Evolutionary conservation across 1,284 basidiomycete genomes (phyloP), one percentile per base, ranked within the genome.

Genomic region (Hemileia vastatrix): DNA sequence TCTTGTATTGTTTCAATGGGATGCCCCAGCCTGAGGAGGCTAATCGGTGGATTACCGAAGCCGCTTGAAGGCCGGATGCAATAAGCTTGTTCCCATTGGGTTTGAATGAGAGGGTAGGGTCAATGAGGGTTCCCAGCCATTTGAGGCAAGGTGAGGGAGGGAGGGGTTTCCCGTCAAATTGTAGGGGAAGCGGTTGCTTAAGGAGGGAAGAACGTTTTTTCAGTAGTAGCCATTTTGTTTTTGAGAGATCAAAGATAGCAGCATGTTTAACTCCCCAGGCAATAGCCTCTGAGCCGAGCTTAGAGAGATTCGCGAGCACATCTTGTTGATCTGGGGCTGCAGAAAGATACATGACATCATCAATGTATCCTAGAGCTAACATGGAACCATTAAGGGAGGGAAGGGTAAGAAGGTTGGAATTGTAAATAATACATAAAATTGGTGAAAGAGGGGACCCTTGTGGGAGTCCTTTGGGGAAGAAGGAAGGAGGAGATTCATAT

Each of bases 231-330:
- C n/a, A n/a, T n/a, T n/a, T n/a, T n/a, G n/a, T n/a, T n/a, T n/a
- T n/a, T n/a, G n/a, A n/a, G n/a, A n/a, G n/a, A 44, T 57, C 45
- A 44, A 57, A 57, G n/a, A 57, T 57, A 1, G 56, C 44, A 18
- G 27, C 45, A 6, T 31, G 2, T 6, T 47, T 4, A 8, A 15
- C 15, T 4, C 55, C 55, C 45, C 55, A 57, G 23, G 44, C 6
- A 45, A 57, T 11, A 1, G 56, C 27, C 4, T 27, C 1, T 3
- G 4, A 2, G 3, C 31, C 47, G 11, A n/a, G 8, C 1, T 4
- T 11, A 15, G 49, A 32, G 1, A 51, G 21, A 1, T 50, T 6
- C 1, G 5, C 8, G 4, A 58, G n/a, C 6, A 31, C 27, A 4
- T 3, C 19, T 6, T 49, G 15, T 23, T 40, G 2, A 2, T 32